A percentile compares a stretch with the other conserved stretches of the same genome.
Conservation (phyloP, 2,329 filamentous ascomycete genomes). For the Mycosphaerella arachidis region DNA sequence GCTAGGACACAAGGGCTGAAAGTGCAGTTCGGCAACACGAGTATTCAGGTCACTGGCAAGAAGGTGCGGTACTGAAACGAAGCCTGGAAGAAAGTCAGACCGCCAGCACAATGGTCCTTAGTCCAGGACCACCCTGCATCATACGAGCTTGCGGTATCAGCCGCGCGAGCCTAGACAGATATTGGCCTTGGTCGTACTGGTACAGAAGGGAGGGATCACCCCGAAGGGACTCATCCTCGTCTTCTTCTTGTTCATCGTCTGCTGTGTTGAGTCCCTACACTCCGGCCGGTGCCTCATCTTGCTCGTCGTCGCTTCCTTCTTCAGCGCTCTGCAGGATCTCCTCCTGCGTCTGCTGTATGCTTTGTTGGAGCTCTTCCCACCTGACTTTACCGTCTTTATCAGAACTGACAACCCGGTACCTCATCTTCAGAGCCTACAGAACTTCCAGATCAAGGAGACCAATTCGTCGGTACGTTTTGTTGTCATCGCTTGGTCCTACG, state of each 20-base stretch:
- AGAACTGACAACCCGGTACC: not conserved
- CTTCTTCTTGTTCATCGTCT: not conserved
- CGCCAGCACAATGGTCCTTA: not conserved
- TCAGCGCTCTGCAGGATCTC: not conserved
- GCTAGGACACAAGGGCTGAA: constrained; percentile 35
- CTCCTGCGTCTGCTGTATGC: not conserved
- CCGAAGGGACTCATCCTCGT: not conserved
- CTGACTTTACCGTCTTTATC: not conserved
- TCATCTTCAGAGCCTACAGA: constrained; percentile 1
- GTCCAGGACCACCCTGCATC: not conserved
- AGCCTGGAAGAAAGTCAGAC: not conserved
- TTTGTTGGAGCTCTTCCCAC: not conserved
- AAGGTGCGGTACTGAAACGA: constrained; percentile 10
- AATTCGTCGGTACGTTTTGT: not conserved
- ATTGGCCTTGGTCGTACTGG: not conserved
- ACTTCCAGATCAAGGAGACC: not conserved
- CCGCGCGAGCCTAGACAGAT: not conserved
- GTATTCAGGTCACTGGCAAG: constrained; percentile 12
- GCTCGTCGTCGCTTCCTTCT: not conserved
- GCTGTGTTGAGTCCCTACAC: not conserved
- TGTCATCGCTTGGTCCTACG: not conserved
- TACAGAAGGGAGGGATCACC: not conserved
- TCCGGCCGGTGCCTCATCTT: not conserved
- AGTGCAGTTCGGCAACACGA: constrained; percentile 23
- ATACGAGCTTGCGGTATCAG: not conserved